A percentile compares a stretch with the other conserved stretches of the same genome.
These are phyloP conservation scores for Coemansia sp. DNA, from an alignment of 192 early-diverging fungal species.

Conservation along the genomic window DNA sequence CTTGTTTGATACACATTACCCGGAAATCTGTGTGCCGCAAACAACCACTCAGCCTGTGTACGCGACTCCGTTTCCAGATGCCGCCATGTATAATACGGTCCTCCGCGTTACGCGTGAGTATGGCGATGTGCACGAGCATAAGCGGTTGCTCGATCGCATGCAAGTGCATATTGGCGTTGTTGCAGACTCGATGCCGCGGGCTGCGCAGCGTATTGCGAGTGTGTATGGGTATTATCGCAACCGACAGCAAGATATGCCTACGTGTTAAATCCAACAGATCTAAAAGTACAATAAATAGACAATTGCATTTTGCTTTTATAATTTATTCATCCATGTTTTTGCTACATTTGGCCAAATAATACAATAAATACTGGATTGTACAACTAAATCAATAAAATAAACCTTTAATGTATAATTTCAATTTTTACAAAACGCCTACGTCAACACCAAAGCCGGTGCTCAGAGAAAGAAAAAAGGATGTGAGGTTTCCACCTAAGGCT, in stretches of 20 bases:
- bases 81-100: constrained; percentile 30
- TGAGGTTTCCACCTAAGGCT: constrained; percentile 10
- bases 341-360: not conserved
- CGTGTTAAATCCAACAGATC: too few relatives aligned
- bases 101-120: constrained; percentile 12
- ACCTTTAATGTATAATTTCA: too few relatives aligned
- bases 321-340: too few relatives aligned
- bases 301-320: too few relatives aligned
- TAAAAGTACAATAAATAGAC: not conserved
- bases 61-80: constrained; percentile 23
- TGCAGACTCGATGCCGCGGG: not conserved
- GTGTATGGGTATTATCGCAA: constrained; percentile 10
- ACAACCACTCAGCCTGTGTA: not conserved
- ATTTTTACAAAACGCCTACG: too few relatives aligned
- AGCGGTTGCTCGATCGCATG: constrained; percentile 28
- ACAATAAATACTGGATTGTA: too few relatives aligned
- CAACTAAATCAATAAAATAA: too few relatives aligned
- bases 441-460: too few relatives aligned
- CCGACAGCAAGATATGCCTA: not conserved
- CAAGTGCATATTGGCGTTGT: constrained; percentile 20
- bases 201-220: constrained; percentile 19
- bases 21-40: constrained; percentile 4
- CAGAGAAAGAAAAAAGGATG: too few relatives aligned
- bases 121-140: constrained; percentile 23
- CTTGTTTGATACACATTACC: constrained; percentile 27